phyloP scores from a whole-genome alignment of 1,139 yeast genomes.

The Suhomyces bribrorum region DNA sequence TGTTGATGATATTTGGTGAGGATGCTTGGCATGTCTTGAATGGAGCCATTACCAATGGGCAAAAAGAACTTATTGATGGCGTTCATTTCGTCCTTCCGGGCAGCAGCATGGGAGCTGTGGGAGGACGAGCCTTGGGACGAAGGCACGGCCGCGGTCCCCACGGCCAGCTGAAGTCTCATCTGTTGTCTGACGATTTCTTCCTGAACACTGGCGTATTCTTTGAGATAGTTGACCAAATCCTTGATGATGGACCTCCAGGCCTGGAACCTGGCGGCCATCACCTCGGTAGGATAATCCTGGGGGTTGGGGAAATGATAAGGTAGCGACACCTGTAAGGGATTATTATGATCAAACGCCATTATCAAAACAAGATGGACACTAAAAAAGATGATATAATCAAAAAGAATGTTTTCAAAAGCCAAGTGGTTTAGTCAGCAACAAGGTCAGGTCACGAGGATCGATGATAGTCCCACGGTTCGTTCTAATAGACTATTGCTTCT shows the following conservation, averaged over 20 bases:
- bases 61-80: conserved; percentile 56
- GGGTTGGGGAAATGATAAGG: conserved; percentile 37
- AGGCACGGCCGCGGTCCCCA: conserved; percentile 38
- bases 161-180: conserved; percentile 76
- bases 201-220: conserved; percentile 80
- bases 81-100: conserved; percentile 30
- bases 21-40: conserved; percentile 79
- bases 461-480: no score
- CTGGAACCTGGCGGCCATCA: conserved; percentile 76
- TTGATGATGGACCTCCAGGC: conserved; percentile 85
- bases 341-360: conserved; percentile 26
- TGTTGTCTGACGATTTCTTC: conserved; percentile 88
- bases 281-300: conserved; percentile 71
- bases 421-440: no score
- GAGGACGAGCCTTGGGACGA: conserved; percentile 13
- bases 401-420: no score
- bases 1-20: conserved; percentile 73
- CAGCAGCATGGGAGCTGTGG: conserved; percentile 9
- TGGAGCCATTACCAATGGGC: conserved; percentile 78
- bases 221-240: conserved; percentile 70
- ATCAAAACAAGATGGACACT: not conserved
- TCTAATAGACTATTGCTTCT: no score
- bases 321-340: conserved; percentile 41
- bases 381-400: no score
- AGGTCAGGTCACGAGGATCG: no score